These are phyloP conservation scores for Niveomyces coronatus DNA, from an alignment of 2,329 filamentous ascomycete genomes.

Conservation along the genomic window DNA sequence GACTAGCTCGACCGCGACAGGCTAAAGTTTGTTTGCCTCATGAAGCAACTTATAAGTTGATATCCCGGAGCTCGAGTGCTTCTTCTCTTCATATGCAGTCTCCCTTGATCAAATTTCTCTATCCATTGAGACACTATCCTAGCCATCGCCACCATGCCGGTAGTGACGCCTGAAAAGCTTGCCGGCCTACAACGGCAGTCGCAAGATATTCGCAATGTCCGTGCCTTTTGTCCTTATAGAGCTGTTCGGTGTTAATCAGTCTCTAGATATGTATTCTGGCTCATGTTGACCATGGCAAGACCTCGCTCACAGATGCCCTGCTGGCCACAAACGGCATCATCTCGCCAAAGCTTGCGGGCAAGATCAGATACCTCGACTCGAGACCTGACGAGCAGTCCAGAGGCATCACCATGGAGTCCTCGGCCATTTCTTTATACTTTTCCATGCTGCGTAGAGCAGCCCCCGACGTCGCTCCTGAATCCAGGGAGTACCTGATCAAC, in stretches of 20 bases:
- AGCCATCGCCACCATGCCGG: constrained; percentile 57
- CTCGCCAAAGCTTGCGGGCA: constrained; percentile 91
- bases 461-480: constrained; percentile 56
- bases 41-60: too few relatives aligned
- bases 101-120: too few relatives aligned
- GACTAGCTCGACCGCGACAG: not conserved
- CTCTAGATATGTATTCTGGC: constrained; percentile 86
- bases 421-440: constrained; percentile 92
- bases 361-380: constrained; percentile 95
- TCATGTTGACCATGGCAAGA: constrained; percentile 98
- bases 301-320: constrained; percentile 88
- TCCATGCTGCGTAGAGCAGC: constrained; percentile 71
- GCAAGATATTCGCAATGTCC: constrained; percentile 85
- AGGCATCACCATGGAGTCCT: constrained; percentile 99
- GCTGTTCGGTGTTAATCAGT: constrained; percentile 2
- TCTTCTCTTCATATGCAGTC: constrained; percentile 4
- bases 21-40: not conserved
- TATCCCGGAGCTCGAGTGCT: too few relatives aligned
- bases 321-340: constrained; percentile 99
- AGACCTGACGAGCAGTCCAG: constrained; percentile 90
- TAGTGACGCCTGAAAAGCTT: constrained; percentile 83
- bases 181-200: constrained; percentile 80
- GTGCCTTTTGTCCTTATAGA: constrained; percentile 19
- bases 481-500: constrained; percentile 91
- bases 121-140: not conserved